A percentile compares a stretch with the other conserved stretches of the same genome.
Evolutionary conservation across 2,329 filamentous ascomycete species (phyloP).

Genomic region (Penicillium sumatraense): DNA sequence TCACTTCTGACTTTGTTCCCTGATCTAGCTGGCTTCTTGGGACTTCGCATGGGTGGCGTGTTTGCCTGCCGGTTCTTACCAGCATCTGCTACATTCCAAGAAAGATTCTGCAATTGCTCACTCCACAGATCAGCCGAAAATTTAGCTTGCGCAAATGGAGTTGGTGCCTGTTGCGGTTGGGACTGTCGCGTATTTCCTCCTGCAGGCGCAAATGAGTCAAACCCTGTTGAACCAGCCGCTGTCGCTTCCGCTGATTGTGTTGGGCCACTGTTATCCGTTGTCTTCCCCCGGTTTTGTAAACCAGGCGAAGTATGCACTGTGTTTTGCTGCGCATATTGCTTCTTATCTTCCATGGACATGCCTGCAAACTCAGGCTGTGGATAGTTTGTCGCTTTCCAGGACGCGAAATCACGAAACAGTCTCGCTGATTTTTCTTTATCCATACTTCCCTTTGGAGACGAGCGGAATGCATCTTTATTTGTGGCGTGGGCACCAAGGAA

Average conservation of each 20-base stretch:
- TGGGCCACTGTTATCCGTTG: conserved; percentile 26
- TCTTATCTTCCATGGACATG: background rate
- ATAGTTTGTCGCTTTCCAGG: background rate
- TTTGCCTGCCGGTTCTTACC: conserved; percentile 33
- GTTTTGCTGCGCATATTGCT: background rate
- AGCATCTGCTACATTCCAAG: conserved; percentile 37
- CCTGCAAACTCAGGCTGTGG: background rate
- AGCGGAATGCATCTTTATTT: conserved; percentile 26
- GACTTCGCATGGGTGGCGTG: conserved; percentile 34
- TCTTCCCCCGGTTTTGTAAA: conserved; percentile 25
- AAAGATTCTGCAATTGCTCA: conserved; percentile 40
- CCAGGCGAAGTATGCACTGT: background rate
- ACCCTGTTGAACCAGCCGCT: conserved; percentile 22
- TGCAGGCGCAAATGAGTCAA: conserved; percentile 24
- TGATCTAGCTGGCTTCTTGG: conserved; percentile 38
- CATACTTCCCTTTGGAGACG: conserved; percentile 14
- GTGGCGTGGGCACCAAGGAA: conserved; percentile 40
- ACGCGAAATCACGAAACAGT: background rate
- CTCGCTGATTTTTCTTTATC: background rate
- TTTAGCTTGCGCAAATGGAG: conserved; percentile 37
- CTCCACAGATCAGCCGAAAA: conserved; percentile 47
- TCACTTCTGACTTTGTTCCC: conserved; percentile 31
- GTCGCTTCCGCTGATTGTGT: conserved; percentile 24
- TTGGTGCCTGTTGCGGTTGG: conserved; percentile 30
- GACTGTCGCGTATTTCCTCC: conserved; percentile 11